A percentile compares a stretch with the other conserved stretches of the same genome.
Evolutionary conservation across 129 eudicot genomes (phyloP).

Genomic region (Sambucus nigra): DNA sequence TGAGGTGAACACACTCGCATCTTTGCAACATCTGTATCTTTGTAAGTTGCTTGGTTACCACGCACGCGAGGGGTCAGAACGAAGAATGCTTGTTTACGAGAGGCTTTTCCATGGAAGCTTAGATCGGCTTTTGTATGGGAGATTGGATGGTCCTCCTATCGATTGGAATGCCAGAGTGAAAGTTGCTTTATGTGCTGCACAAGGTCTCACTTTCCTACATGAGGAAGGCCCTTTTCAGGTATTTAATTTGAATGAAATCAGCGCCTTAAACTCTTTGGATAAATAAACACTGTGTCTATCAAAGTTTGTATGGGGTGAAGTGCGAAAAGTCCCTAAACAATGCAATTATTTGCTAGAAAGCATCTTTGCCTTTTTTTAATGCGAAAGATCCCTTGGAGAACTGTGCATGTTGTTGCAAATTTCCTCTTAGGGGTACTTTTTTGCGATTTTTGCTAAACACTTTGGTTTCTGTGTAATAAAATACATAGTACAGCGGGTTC

Average conservation of each 20-base stretch:
- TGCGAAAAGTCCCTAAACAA: too few relatives aligned
- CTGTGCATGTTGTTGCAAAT: too few relatives aligned
- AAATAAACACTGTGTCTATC: too few relatives aligned
- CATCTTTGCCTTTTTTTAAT: too few relatives aligned
- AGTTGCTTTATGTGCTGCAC: constrained; percentile 95
- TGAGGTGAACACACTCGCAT: constrained; percentile 75
- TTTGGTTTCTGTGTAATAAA: too few relatives aligned
- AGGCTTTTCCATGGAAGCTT: constrained; percentile 86
- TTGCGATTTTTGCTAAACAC: too few relatives aligned
- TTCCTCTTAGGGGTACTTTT: too few relatives aligned
- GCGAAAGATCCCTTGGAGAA: too few relatives aligned
- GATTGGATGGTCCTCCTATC: constrained; percentile 84
- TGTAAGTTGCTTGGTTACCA: constrained; percentile 83
- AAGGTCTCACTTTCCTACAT: constrained; percentile 89
- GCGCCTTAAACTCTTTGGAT: constrained; percentile 1
- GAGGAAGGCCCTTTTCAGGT: constrained; percentile 99
- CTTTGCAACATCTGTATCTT: constrained; percentile 66
- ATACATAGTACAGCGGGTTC: too few relatives aligned
- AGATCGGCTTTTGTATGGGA: constrained; percentile 76
- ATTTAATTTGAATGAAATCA: constrained; percentile 12
- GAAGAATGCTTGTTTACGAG: constrained; percentile 79
- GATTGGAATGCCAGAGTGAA: constrained; percentile 96
- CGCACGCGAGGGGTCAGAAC: constrained; percentile 81
- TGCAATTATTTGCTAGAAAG: too few relatives aligned
- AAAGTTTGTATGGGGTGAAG: too few relatives aligned